Conservation (phyloP, 2,329 filamentous ascomycete genomes). For the Aspergillus sp. region DNA sequence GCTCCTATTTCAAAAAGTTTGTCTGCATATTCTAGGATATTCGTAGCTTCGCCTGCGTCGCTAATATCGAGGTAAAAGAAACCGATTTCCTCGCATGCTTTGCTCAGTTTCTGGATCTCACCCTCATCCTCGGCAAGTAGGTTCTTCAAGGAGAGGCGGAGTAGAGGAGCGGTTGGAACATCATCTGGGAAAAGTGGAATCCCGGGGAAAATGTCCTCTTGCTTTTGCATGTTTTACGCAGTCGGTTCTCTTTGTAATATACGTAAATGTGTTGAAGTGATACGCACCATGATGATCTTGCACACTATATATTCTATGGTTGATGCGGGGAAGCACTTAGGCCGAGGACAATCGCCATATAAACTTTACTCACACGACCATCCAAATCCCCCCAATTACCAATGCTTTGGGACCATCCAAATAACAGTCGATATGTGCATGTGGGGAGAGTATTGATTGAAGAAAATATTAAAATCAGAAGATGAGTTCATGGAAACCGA, state of each 20-base stretch:
- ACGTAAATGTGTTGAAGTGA: not conserved
- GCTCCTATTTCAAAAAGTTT: slow-evolving; percentile 48
- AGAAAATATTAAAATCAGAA: too few species aligned
- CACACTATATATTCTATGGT: slow-evolving; percentile 3
- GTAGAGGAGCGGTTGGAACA: slow-evolving; percentile 45
- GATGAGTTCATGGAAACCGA: too few species aligned
- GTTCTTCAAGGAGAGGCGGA: slow-evolving; percentile 41
- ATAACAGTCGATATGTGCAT: too few species aligned
- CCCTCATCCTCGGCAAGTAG: slow-evolving; percentile 35
- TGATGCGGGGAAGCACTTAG: slow-evolving; percentile 24
- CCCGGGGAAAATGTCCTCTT: slow-evolving; percentile 22
- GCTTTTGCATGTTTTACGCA: not conserved
- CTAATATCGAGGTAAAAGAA: slow-evolving; percentile 59
- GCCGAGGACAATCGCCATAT: slow-evolving; percentile 11
- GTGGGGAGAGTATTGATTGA: too few species aligned
- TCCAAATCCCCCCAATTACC: too few species aligned
- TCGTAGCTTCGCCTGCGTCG: slow-evolving; percentile 34
- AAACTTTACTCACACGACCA: not conserved
- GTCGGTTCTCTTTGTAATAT: not conserved
- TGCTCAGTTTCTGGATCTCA: slow-evolving; percentile 38
- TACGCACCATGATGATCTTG: not conserved
- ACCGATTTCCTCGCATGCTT: slow-evolving; percentile 50
- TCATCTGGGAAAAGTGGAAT: slow-evolving; percentile 44
- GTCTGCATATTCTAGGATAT: slow-evolving; percentile 46
- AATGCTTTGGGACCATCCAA: too few species aligned